Percentiles rank a stretch among this genome's conserved stretches.
phyloP scores from a whole-genome alignment of 2,329 filamentous ascomycete species.

The Chrysosporium queenslandicum region DNA sequence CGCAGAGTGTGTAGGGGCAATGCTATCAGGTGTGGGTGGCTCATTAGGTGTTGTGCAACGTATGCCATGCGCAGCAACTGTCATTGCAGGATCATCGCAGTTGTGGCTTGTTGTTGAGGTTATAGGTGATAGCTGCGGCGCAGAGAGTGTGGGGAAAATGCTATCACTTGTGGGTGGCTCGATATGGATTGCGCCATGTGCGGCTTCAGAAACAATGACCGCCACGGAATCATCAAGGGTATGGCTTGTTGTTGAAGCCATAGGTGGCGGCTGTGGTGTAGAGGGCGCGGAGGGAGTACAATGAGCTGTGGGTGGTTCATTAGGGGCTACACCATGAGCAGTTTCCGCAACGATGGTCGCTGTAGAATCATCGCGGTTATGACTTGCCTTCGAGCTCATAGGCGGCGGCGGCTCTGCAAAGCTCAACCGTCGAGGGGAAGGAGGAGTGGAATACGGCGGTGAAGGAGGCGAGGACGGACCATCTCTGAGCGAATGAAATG shows the following conservation, averaged over 20 bases:
- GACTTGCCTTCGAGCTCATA: slow-evolving; percentile 9
- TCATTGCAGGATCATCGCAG: slow-evolving; percentile 25
- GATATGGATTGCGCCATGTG: no score
- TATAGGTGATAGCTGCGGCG: slow-evolving; percentile 15
- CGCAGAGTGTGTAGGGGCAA: no score
- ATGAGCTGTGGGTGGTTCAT: not conserved
- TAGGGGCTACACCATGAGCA: not conserved
- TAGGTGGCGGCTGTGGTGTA: no score
- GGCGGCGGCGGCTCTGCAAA: slow-evolving; percentile 18
- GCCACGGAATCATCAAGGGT: no score
- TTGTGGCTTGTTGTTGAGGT: slow-evolving; percentile 16
- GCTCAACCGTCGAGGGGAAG: slow-evolving; percentile 16
- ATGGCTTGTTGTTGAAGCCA: no score
- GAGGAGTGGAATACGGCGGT: slow-evolving; percentile 16
- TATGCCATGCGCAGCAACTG: slow-evolving; percentile 16
- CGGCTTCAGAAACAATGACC: no score
- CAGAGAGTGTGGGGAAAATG: no score
- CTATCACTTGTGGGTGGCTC: no score
- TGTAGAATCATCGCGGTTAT: slow-evolving; percentile 25
- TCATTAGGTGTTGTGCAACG: not conserved
- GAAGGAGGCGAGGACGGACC: slow-evolving; percentile 16
- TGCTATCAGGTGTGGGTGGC: not conserved
- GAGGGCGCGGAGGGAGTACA: no score
- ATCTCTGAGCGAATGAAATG: slow-evolving; percentile 33
- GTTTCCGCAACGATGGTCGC: slow-evolving; percentile 19